These are phyloP conservation scores for Pedinophyceae sp. DNA, from an alignment of 139 green algal species.

Conservation along the genomic window DNA sequence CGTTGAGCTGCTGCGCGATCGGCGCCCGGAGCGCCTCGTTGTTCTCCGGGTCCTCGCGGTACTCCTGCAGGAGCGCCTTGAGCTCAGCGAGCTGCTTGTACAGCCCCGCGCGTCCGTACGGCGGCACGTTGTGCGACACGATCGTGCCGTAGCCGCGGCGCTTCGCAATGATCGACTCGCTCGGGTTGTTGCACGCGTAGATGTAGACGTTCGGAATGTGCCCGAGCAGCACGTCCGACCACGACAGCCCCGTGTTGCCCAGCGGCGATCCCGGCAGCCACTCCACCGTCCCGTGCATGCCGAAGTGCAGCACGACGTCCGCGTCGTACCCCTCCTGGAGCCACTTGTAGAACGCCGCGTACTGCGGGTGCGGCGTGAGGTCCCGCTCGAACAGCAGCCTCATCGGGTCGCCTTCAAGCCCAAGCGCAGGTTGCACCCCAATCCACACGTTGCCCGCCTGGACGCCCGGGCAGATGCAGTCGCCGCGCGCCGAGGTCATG, in stretches of 20 bases:
- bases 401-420: conserved; percentile 95
- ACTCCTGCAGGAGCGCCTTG: conserved; percentile 62
- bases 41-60: conserved; percentile 35
- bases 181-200: conserved; percentile 88
- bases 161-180: conserved; percentile 89
- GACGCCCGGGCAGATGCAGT: conserved; percentile 27
- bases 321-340: conserved; percentile 51
- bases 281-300: conserved; percentile 96
- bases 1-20: conserved; percentile 16
- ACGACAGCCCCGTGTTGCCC: conserved; percentile 58
- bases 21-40: conserved; percentile 3
- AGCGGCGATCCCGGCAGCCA: conserved; percentile 86
- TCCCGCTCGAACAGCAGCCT: conserved; percentile 92
- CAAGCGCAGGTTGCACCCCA: conserved; percentile 79
- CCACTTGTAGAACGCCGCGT: conserved; percentile 78
- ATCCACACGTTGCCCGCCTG: conserved; percentile 87
- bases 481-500: conserved; percentile 16
- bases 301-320: conserved; percentile 86
- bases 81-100: conserved; percentile 88
- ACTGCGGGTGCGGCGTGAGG: conserved; percentile 91
- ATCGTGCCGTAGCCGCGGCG: conserved; percentile 87
- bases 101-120: conserved; percentile 83
- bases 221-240: conserved; percentile 65
- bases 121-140: conserved; percentile 87
- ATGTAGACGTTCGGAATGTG: conserved; percentile 85